These are phyloP conservation scores for Daphne laureola DNA, from an alignment of 441 rosid genomes.

Conservation along the genomic window DNA sequence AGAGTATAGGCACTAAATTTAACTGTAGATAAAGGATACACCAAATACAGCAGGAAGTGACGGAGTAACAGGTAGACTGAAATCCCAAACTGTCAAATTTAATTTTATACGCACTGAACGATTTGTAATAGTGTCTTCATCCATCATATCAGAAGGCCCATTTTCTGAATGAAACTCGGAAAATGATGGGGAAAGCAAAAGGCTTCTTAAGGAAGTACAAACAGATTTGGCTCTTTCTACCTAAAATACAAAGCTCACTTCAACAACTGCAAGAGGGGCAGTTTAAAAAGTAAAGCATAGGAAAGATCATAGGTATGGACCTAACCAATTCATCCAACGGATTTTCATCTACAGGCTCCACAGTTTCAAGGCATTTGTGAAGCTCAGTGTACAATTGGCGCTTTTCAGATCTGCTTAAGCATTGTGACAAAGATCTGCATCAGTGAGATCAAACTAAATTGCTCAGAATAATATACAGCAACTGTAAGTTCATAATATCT, in stretches of 20 bases:
- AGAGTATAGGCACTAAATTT: no score
- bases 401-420: constrained; percentile 59
- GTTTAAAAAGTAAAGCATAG: neutral
- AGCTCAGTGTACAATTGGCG: constrained; percentile 57
- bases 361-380: constrained; percentile 53
- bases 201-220: constrained; percentile 70
- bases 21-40: constrained; percentile 45
- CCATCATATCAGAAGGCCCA: constrained; percentile 77
- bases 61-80: constrained; percentile 76
- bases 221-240: constrained; percentile 80
- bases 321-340: constrained; percentile 71
- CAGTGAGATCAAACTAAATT: constrained; percentile 12
- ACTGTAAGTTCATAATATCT: neutral
- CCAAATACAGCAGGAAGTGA: constrained; percentile 95
- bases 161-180: constrained; percentile 75
- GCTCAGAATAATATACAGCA: constrained; percentile 9
- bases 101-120: constrained; percentile 73
- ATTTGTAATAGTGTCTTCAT: constrained; percentile 86
- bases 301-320: constrained; percentile 11
- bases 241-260: constrained; percentile 40
- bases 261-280: constrained; percentile 19
- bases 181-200: constrained; percentile 76
- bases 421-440: constrained; percentile 42
- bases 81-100: constrained; percentile 90
- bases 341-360: constrained; percentile 75